Base-by-base conservation (phyloP, 1,139 yeast genomes). In the Arxiozyma bovina region DNA sequence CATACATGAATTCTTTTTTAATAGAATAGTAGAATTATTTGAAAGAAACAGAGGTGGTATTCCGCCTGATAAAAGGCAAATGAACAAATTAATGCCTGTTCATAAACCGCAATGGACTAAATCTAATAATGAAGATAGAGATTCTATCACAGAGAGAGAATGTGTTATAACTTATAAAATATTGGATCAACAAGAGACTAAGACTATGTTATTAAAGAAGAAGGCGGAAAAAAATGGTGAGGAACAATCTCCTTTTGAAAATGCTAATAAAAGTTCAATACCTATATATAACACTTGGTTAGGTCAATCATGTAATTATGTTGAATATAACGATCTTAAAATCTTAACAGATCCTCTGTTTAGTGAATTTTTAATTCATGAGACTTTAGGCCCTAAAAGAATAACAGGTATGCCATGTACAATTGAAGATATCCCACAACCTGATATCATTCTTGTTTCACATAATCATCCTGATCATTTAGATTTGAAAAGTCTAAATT, bases 401-500 rank as follows among this genome's bases (percentile, higher is more conserved):
- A 79, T 91, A 25, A 77, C 85, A 0, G 82, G 83, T 23, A 74
- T 88, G 15, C 96, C 97, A 0, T 79, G 89, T 71, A 61, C 74
- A 20, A 67, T 85, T 17, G 77, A 78, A 1, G 83, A 84, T 23
- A 75, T 89, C n/a, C 83, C 87, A 3, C 71, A 74, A 20, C 80
- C 93, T 1, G 83, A 89, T 61, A 79, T 84, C 55, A 83, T 89
- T 1, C 67, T 91, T 40, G 96, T 91, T 0, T 86, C 96, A 1
- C 98, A 91, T 69, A 94, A 91, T 67, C 98, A 91, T 64, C 98
- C 97, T 0, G 98, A 91, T 68, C 98, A 91, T 72, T 72, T 91
- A 50, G 97, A 91, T 64, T 74, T 80, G 58, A 79, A 76, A 47
- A 73, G 86, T 18, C 78, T 82, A 20, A 73, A 74, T 43, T 69